Conservation (phyloP, 2,329 filamentous ascomycete species). For the Hymenoscyphus salicellus region DNA sequence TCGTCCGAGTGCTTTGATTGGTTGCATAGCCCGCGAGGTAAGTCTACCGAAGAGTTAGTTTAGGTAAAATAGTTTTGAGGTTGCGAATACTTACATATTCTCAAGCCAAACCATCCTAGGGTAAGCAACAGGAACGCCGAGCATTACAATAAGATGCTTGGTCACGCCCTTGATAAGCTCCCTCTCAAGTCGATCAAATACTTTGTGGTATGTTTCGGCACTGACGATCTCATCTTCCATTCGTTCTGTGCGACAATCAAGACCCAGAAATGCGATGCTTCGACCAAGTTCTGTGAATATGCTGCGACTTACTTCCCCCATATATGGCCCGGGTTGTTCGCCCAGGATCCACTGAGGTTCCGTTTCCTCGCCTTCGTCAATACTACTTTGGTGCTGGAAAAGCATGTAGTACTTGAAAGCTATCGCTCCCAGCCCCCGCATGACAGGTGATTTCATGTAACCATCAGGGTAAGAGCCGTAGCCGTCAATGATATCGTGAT, state of each 20-base stretch:
- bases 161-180: conserved; percentile 82
- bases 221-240: conserved; percentile 77
- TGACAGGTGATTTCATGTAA: conserved; percentile 88
- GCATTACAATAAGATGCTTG: conserved; percentile 82
- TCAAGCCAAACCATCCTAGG: conserved; percentile 72
- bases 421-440: conserved; percentile 82
- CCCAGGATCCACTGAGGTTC: conserved; percentile 94
- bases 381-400: conserved; percentile 91
- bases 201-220: conserved; percentile 76
- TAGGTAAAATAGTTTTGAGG: background rate
- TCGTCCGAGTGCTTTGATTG: conserved; percentile 82
- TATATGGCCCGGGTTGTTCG: conserved; percentile 78
- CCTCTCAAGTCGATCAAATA: conserved; percentile 80
- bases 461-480: conserved; percentile 90
- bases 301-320: conserved; percentile 79
- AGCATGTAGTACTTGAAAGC: conserved; percentile 99
- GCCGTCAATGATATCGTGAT: conserved; percentile 88
- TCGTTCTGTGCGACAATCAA: conserved; percentile 89
- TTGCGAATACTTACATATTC: conserved; percentile 54
- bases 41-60: background rate
- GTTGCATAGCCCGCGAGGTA: conserved; percentile 35
- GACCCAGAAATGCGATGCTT: conserved; percentile 75
- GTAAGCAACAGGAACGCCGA: conserved; percentile 82
- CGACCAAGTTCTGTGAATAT: conserved; percentile 80
- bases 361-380: conserved; percentile 72